A percentile compares a stretch with the other conserved stretches of the same genome.
Conservation (phyloP, 768 basidiomycete genomes). For the Pulveroboletus sp. region DNA sequence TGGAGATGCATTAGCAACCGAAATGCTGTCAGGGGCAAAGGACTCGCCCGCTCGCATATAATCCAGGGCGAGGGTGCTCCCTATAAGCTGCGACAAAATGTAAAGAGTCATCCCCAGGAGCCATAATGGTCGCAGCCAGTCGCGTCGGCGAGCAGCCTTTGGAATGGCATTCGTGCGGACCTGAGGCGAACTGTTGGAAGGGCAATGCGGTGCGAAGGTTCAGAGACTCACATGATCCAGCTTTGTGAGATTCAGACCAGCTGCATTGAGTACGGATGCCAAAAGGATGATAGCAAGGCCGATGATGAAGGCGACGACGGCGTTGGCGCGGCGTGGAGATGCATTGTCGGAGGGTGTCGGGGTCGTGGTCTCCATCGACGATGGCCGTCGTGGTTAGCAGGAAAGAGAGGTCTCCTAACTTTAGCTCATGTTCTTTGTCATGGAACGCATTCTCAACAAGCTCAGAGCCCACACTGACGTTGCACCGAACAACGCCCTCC, state of each 20-base stretch:
- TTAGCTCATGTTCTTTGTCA: background rate
- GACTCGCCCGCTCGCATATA: constrained; percentile 78
- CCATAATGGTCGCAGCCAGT: constrained; percentile 86
- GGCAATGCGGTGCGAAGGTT: background rate
- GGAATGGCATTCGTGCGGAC: constrained; percentile 73
- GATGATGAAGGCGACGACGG: constrained; percentile 73
- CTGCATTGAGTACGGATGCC: constrained; percentile 83
- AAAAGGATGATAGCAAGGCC: constrained; percentile 81
- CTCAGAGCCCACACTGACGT: constrained; percentile 15
- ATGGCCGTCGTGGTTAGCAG: background rate
- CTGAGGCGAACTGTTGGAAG: constrained; percentile 31
- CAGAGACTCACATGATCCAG: constrained; percentile 70
- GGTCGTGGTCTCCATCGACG: constrained; percentile 21
- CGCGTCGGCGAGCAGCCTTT: constrained; percentile 63
- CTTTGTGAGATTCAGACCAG: constrained; percentile 93
- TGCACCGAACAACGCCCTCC: constrained; percentile 12
- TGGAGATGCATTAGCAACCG: constrained; percentile 10
- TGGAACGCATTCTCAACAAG: constrained; percentile 27
- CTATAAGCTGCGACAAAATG: constrained; percentile 84
- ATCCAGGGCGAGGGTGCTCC: constrained; percentile 80
- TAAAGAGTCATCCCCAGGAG: constrained; percentile 91
- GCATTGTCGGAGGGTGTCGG: constrained; percentile 16
- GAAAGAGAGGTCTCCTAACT: constrained; percentile 15
- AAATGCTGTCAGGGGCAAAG: background rate
- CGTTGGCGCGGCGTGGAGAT: constrained; percentile 41